Evolutionary conservation across 2,329 filamentous ascomycete species (phyloP), one percentile per base, ranked within the genome.

Genomic region (Fusarium sp.): DNA sequence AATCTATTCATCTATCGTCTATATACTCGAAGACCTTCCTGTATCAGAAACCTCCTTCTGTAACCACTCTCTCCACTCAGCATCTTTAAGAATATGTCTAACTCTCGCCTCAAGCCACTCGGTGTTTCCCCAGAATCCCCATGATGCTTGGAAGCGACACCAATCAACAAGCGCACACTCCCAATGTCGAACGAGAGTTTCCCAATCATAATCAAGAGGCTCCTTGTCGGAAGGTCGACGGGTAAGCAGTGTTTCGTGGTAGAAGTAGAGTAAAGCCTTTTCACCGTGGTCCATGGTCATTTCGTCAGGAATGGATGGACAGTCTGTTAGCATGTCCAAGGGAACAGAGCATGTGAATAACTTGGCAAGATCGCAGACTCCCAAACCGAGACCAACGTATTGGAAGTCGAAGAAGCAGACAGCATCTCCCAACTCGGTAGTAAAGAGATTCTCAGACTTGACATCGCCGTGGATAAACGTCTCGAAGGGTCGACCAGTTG

Each of bases 331-430:
- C 83, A 91, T 85, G 5, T 80, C 70, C 11, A 88, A 41, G 0
- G 90, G 89, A 1, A 92, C 84, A 4, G 90, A 91, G 77, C 90
- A 92, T 0, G 90, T 92, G 66, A 92, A 91, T 1, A 92, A 78
- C 75, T 92, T 92, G 4, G 90, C 90, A 0, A 92, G 81, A 76
- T 93, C 91, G 70, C 90, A 90, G 0, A 89, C 90, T 0, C 91
- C 90, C 0, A 92, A 77, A 0, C 91, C 90, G 0, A 91, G 79
- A 0, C 91, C 91, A 0, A 88, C 86, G 71, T 93, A 93, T 72
- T 93, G 91, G 62, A 93, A 93, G 76, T 93, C 91, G 74, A 90
- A 92, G 70, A 93, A 90, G 1, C 88, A 90, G 4, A 90, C 89
- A 7, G 81, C 65, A 4, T 86, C 79, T 2, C 87, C 89, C 0